A percentile compares a stretch with the other conserved stretches of the same genome.
Evolutionary conservation across 75 land plant genomes (phyloP).

Genomic region (Pseudotsuga menziesii): DNA sequence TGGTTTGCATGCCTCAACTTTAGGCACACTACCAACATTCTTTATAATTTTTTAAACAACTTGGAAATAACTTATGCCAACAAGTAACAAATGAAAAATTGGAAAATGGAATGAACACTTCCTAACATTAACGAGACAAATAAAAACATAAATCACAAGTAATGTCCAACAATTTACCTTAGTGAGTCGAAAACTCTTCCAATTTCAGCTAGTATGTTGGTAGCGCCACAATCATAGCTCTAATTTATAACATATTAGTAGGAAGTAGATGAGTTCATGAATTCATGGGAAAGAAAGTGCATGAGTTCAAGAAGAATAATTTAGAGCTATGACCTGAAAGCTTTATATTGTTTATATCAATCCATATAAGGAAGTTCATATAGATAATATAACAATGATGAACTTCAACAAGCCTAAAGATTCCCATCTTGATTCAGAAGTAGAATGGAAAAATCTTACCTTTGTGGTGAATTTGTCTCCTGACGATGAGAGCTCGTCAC

Average conservation of each 20-base stretch:
- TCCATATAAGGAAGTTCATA: too few species aligned
- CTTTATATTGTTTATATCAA: too few species aligned
- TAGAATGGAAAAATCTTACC: background rate
- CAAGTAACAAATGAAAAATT: constrained; percentile 11
- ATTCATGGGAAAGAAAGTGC: too few species aligned
- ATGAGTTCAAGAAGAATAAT: too few species aligned
- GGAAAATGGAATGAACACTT: background rate
- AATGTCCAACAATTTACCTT: constrained; percentile 41
- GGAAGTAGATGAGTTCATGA: too few species aligned
- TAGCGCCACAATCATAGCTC: too few species aligned
- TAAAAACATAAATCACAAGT: background rate
- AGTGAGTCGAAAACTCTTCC: constrained; percentile 80
- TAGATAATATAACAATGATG: too few species aligned
- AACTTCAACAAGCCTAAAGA: background rate
- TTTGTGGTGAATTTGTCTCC: constrained; percentile 8
- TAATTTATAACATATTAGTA: too few species aligned
- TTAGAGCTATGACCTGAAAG: too few species aligned
- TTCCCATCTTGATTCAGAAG: background rate
- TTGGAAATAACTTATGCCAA: constrained; percentile 75
- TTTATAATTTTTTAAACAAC: constrained; percentile 62
- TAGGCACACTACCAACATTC: constrained; percentile 71
- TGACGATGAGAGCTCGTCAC: constrained; percentile 6
- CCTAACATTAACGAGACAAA: background rate
- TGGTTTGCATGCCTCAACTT: constrained; percentile 67
- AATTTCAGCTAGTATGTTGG: constrained; percentile 90